Conservation (phyloP, 1,139 yeast genomes). For the Casaregolazyma suthepensis region DNA sequence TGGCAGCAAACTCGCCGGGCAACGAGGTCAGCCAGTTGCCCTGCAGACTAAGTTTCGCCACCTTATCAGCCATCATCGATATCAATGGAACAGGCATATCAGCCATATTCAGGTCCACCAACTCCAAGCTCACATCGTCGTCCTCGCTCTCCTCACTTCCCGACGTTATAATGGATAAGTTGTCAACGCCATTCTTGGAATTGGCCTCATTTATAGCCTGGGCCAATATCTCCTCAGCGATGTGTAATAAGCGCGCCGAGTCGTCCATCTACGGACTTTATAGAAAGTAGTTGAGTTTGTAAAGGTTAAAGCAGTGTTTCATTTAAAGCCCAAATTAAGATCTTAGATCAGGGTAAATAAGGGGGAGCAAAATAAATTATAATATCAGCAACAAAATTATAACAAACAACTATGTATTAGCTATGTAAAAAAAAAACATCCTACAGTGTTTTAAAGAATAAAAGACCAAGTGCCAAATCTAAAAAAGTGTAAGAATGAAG, state of each 20-base stretch:
- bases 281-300: not conserved
- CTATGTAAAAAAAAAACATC: not conserved
- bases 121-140: conserved; percentile 22
- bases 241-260: conserved; percentile 2
- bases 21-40: conserved; percentile 44
- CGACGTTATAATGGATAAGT: conserved; percentile 1
- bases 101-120: conserved; percentile 34
- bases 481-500: not conserved
- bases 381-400: not conserved
- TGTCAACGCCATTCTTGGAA: not conserved
- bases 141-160: conserved; percentile 13
- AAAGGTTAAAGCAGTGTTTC: not conserved
- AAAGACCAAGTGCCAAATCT: not conserved
- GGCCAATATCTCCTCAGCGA: conserved; percentile 7
- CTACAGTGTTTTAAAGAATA: not conserved
- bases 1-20: conserved; percentile 43
- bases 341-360: not conserved
- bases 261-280: conserved; percentile 3
- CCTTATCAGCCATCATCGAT: conserved; percentile 36
- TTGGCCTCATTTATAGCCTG: conserved; percentile 3
- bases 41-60: conserved; percentile 51
- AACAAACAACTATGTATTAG: not conserved
- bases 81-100: conserved; percentile 37
- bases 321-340: not conserved
- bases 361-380: not conserved